Percentiles rank a stretch among this genome's conserved stretches.
These are phyloP conservation scores for Exophiala xenobiotica DNA, from an alignment of 2,329 filamentous ascomycete genomes.

Conservation along the genomic window DNA sequence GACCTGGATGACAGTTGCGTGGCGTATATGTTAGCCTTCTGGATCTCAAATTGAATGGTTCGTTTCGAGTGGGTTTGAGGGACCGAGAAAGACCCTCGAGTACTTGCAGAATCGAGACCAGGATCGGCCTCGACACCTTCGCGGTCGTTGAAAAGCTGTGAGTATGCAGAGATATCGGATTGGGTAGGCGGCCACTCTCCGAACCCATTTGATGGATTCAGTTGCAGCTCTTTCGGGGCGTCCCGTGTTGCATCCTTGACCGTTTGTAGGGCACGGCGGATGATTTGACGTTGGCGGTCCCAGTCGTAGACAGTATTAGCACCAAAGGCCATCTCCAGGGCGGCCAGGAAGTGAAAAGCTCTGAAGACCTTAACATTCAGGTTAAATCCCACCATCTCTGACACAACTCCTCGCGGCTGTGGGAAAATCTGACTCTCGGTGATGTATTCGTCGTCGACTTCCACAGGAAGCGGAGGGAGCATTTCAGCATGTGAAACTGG, in stretches of 20 bases:
- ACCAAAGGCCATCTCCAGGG: constrained; percentile 80
- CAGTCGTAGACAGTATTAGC: constrained; percentile 73
- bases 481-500: constrained; percentile 73
- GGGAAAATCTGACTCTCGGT: constrained; percentile 67
- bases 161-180: constrained; percentile 27
- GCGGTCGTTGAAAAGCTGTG: constrained; percentile 27
- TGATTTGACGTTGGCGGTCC: constrained; percentile 70
- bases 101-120: constrained; percentile 8
- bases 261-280: constrained; percentile 68
- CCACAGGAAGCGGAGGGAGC: constrained; percentile 75
- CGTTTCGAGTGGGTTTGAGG: constrained; percentile 24
- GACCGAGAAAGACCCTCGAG: constrained; percentile 23
- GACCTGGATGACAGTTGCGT: constrained; percentile 79
- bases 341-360: constrained; percentile 75
- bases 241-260: constrained; percentile 68
- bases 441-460: constrained; percentile 82
- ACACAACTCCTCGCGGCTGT: constrained; percentile 67
- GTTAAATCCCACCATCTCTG: constrained; percentile 77
- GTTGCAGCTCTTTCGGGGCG: constrained; percentile 64
- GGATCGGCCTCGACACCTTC: constrained; percentile 18
- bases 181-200: constrained; percentile 31
- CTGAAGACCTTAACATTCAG: constrained; percentile 74
- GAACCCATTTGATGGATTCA: constrained; percentile 27
- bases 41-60: constrained; percentile 75
- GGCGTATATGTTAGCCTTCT: constrained; percentile 85